These are phyloP conservation scores for Candida michaelii DNA, from an alignment of 805 yeast species.

Conservation along the genomic window DNA sequence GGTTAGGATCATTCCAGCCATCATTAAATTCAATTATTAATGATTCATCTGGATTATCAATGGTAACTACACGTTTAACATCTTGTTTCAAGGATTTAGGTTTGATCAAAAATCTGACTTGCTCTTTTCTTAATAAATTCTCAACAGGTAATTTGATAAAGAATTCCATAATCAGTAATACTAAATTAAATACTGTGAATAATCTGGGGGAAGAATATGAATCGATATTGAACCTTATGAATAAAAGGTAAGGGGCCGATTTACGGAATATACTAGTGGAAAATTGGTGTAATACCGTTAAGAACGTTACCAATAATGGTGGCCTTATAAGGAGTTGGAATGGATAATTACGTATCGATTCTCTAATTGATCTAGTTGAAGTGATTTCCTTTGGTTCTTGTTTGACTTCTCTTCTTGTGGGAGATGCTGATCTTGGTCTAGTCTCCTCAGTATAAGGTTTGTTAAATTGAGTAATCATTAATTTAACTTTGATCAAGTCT, in stretches of 20 bases:
- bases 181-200: conserved; percentile 58
- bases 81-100: conserved; percentile 38
- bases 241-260: conserved; percentile 64
- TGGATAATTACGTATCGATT: conserved; percentile 64
- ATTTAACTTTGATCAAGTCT: conserved; percentile 74
- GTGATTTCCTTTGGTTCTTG: background rate
- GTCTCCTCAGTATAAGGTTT: conserved; percentile 16
- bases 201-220: conserved; percentile 59
- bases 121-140: conserved; percentile 81
- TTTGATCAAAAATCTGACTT: conserved; percentile 60
- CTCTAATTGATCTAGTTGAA: conserved; percentile 63
- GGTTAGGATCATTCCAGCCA: conserved; percentile 40
- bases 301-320: conserved; percentile 33
- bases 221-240: conserved; percentile 63
- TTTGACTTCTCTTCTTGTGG: background rate
- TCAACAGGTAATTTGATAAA: conserved; percentile 83
- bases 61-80: conserved; percentile 37
- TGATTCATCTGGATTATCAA: conserved; percentile 44
- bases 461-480: conserved; percentile 68
- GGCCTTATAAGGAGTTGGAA: conserved; percentile 56
- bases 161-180: conserved; percentile 65
- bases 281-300: conserved; percentile 62
- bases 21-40: conserved; percentile 56
- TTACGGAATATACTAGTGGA: conserved; percentile 60
- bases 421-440: background rate